These are phyloP conservation scores for Gossypium gossypioides DNA, from an alignment of 441 rosid genomes.

Conservation along the genomic window DNA sequence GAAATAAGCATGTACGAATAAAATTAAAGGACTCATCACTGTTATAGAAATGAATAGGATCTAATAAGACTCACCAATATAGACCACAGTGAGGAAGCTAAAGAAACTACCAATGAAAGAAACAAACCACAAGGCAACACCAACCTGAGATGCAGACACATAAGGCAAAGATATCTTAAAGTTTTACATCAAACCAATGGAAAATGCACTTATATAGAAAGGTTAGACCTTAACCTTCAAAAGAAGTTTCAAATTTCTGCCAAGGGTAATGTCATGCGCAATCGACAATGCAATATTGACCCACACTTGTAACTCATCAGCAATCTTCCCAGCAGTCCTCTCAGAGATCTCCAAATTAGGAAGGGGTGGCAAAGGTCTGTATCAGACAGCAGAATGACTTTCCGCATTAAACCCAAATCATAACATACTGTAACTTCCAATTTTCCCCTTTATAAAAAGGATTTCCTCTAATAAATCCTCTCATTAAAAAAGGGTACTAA, in stretches of 20 bases:
- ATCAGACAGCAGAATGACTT: slow-evolving; percentile 7
- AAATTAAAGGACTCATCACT: not conserved
- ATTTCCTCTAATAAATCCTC: not conserved
- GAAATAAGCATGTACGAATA: not conserved
- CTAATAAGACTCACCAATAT: slow-evolving; percentile 48
- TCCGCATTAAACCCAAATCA: not conserved
- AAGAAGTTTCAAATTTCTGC: slow-evolving; percentile 48
- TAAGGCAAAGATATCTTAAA: not conserved
- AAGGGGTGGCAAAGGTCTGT: slow-evolving; percentile 81
- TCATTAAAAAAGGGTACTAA: not conserved
- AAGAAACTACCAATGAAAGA: slow-evolving; percentile 56
- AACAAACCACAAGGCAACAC: slow-evolving; percentile 44
- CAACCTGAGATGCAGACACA: slow-evolving; percentile 37
- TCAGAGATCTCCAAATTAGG: slow-evolving; percentile 79
- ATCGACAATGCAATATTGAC: slow-evolving; percentile 36
- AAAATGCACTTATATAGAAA: not conserved
- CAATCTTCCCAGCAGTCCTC: slow-evolving; percentile 35
- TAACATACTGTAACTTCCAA: not conserved
- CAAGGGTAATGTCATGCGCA: slow-evolving; percentile 54
- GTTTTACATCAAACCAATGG: not conserved
- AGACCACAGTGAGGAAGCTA: slow-evolving; percentile 62
- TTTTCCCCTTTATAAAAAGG: not conserved
- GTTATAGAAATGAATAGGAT: not conserved
- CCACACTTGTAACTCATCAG: slow-evolving; percentile 33
- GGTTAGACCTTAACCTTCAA: slow-evolving; percentile 35